Evolutionary conservation across 495 filamentous ascomycete species (phyloP).

Genomic region (Wilcoxina mikolae): DNA sequence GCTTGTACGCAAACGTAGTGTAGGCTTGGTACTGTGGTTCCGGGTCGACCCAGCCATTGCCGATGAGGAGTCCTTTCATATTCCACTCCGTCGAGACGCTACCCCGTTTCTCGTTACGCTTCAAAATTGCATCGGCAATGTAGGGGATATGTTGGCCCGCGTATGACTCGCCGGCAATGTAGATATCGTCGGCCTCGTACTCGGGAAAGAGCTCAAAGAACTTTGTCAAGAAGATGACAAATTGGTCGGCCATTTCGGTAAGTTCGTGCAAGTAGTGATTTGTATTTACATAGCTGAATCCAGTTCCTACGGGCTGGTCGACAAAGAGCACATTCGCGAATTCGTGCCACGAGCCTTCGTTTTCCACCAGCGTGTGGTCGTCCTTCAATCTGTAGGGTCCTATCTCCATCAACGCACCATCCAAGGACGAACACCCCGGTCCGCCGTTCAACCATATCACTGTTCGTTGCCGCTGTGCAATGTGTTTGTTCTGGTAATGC

Average conservation of each 20-base stretch:
- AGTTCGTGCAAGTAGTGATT: slow-evolving; percentile 73
- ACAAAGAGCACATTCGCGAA: slow-evolving; percentile 94
- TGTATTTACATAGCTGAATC: slow-evolving; percentile 86
- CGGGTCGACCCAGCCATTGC: slow-evolving; percentile 93
- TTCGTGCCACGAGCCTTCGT: slow-evolving; percentile 89
- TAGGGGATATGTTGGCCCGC: slow-evolving; percentile 96
- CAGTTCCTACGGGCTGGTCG: slow-evolving; percentile 90
- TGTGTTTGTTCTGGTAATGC: slow-evolving; percentile 90
- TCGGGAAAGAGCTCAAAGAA: slow-evolving; percentile 84
- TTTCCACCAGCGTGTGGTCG: slow-evolving; percentile 57
- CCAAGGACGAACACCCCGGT: slow-evolving; percentile 91
- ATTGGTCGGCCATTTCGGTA: slow-evolving; percentile 67
- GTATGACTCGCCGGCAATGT: slow-evolving; percentile 88
- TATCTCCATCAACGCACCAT: slow-evolving; percentile 94
- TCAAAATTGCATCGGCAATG: slow-evolving; percentile 73
- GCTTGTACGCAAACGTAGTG: slow-evolving; percentile 59
- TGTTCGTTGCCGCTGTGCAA: slow-evolving; percentile 79
- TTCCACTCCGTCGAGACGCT: slow-evolving; percentile 48
- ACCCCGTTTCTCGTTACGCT: slow-evolving; percentile 45
- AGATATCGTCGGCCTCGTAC: slow-evolving; percentile 83
- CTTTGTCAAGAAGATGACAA: slow-evolving; percentile 75
- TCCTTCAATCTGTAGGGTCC: slow-evolving; percentile 82
- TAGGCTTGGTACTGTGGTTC: slow-evolving; percentile 83
- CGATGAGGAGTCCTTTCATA: slow-evolving; percentile 76
- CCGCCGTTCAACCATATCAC: slow-evolving; percentile 97